These are phyloP conservation scores for Peronospora belbahrii DNA, from an alignment of 352 stramenopile genomes.

Conservation along the genomic window DNA sequence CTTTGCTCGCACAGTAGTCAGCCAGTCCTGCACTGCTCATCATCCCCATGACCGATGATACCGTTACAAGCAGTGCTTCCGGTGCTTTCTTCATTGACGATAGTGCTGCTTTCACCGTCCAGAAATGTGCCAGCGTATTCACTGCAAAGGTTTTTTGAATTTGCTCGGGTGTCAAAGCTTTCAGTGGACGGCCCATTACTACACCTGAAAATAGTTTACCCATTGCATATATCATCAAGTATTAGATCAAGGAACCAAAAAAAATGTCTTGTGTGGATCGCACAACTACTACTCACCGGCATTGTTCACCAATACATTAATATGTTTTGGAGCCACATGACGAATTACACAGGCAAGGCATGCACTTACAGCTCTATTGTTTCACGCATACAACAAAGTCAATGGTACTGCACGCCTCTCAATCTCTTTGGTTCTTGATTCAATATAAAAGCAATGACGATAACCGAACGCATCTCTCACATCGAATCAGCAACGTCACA, in stretches of 20 bases:
- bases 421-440: too few relatives aligned
- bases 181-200: conserved; percentile 33
- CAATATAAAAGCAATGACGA: too few relatives aligned
- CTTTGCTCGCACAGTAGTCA: conserved; percentile 80
- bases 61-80: conserved; percentile 48
- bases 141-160: conserved; percentile 50
- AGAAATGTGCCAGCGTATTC: conserved; percentile 72
- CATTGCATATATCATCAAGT: background rate
- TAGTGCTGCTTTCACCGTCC: conserved; percentile 51
- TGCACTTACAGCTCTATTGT: conserved; percentile 26
- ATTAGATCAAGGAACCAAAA: too few relatives aligned
- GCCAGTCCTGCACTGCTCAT: conserved; percentile 47
- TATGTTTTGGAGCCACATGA: conserved; percentile 32
- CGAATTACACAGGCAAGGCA: conserved; percentile 24
- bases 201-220: conserved; percentile 24
- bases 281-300: conserved; percentile 24
- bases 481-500: conserved; percentile 65
- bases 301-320: conserved; percentile 58
- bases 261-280: too few relatives aligned
- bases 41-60: conserved; percentile 79
- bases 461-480: conserved; percentile 20
- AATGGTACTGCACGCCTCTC: too few relatives aligned
- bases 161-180: conserved; percentile 33
- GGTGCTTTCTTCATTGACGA: conserved; percentile 50
- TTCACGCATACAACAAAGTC: too few relatives aligned